Conservation (phyloP, 192 early-diverging fungal genomes). For the Coemansia sp. region DNA sequence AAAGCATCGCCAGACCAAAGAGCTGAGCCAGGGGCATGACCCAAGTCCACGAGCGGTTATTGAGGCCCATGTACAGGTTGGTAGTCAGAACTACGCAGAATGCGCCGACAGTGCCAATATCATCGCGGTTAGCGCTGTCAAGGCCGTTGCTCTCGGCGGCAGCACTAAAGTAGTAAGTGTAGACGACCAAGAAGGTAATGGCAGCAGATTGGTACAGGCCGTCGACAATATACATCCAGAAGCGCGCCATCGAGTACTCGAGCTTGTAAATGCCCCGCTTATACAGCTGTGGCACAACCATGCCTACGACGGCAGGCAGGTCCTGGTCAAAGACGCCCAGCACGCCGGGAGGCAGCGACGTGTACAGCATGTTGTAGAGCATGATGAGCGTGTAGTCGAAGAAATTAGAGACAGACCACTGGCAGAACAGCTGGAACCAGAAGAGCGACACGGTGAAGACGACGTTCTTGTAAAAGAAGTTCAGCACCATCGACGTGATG, state of each 20-base stretch:
- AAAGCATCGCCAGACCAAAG: constrained; percentile 50
- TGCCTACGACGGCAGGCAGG: constrained; percentile 62
- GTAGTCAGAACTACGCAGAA: constrained; percentile 71
- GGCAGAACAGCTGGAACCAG: constrained; percentile 89
- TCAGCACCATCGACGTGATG: constrained; percentile 82
- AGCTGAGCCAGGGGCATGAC: constrained; percentile 56
- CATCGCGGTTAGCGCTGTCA: constrained; percentile 55
- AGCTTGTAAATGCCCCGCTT: constrained; percentile 68
- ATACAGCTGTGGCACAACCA: constrained; percentile 79
- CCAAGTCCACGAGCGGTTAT: constrained; percentile 76
- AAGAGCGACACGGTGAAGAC: constrained; percentile 87
- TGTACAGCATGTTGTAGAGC: constrained; percentile 88
- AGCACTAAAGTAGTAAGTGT: constrained; percentile 55
- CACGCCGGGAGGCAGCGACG: constrained; percentile 77
- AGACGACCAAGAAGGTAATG: constrained; percentile 67
- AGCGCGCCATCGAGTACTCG: constrained; percentile 71
- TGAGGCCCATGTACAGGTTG: constrained; percentile 78
- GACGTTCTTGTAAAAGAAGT: constrained; percentile 96
- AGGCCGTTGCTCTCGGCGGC: constrained; percentile 56
- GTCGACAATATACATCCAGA: constrained; percentile 74
- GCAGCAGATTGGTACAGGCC: constrained; percentile 69
- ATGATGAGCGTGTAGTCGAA: constrained; percentile 89
- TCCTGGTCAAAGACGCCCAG: constrained; percentile 81
- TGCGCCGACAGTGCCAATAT: constrained; percentile 71
- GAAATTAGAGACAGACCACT: constrained; percentile 75